A percentile compares a stretch with the other conserved stretches of the same genome.
These are phyloP conservation scores for Suillus alpinus DNA, from an alignment of 768 basidiomycete genomes.

Conservation along the genomic window DNA sequence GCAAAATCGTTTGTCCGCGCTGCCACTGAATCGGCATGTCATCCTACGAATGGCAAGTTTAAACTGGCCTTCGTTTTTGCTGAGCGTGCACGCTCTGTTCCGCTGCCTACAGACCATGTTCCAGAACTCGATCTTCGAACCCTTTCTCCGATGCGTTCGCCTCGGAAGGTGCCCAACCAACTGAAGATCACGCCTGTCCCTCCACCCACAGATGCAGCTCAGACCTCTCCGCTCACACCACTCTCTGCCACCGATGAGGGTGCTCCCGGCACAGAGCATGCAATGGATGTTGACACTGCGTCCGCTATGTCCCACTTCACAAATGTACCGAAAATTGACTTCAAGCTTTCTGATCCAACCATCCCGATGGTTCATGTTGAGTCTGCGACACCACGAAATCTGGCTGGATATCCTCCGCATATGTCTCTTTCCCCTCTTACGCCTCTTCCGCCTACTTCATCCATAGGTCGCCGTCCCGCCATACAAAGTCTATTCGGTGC, in stretches of 20 bases:
- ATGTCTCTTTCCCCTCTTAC: conserved; percentile 45
- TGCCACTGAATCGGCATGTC: conserved; percentile 16
- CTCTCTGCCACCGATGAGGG: not conserved
- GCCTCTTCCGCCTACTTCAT: conserved; percentile 50
- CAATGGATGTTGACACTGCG: conserved; percentile 24
- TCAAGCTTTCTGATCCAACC: conserved; percentile 20
- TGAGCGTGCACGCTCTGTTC: conserved; percentile 29
- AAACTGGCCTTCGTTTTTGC: conserved; percentile 12
- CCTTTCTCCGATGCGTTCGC: conserved; percentile 27
- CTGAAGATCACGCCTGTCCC: conserved; percentile 25
- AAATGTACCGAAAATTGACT: conserved; percentile 10
- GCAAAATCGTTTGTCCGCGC: conserved; percentile 12
- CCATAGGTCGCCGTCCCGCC: conserved; percentile 7
- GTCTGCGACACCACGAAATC: conserved; percentile 2
- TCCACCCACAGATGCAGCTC: conserved; percentile 14
- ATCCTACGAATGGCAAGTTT: conserved; percentile 4
- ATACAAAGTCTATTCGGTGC: conserved; percentile 11
- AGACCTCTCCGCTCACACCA: not conserved
- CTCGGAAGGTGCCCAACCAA: conserved; percentile 18
- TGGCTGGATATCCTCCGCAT: not conserved
- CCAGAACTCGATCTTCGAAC: conserved; percentile 5
- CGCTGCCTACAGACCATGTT: conserved; percentile 12
- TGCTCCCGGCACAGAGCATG: conserved; percentile 2
- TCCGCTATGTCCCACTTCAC: conserved; percentile 21
- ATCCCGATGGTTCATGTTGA: conserved; percentile 28